These are phyloP conservation scores for Coniochaeta ligniaria DNA, from an alignment of 2,329 filamentous ascomycete genomes.

Conservation along the genomic window DNA sequence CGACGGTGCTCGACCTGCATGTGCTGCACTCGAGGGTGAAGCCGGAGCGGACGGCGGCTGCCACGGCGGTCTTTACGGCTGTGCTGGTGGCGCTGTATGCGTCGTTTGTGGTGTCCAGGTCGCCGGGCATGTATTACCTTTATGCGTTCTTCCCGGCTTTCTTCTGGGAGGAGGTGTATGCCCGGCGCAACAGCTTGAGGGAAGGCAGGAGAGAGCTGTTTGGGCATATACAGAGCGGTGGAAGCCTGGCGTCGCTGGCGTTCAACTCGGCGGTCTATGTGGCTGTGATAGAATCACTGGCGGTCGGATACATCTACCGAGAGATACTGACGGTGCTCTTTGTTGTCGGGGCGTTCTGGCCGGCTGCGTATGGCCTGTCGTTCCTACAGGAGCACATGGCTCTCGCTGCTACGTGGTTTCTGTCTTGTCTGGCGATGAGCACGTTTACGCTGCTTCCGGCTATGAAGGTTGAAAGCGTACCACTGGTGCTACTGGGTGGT, in stretches of 20 bases:
- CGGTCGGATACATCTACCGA: constrained; percentile 85
- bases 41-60: constrained; percentile 53
- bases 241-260: constrained; percentile 49
- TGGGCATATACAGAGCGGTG: constrained; percentile 55
- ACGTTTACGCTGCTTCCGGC: constrained; percentile 83
- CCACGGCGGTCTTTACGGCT: constrained; percentile 64
- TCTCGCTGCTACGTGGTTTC: constrained; percentile 63
- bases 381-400: constrained; percentile 63
- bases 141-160: constrained; percentile 89
- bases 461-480: constrained; percentile 72
- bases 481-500: constrained; percentile 71
- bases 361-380: constrained; percentile 60
- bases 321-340: constrained; percentile 82
- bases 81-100: constrained; percentile 69
- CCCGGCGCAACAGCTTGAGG: constrained; percentile 61
- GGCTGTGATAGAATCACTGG: constrained; percentile 71
- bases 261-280: constrained; percentile 63
- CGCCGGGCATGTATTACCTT: constrained; percentile 77
- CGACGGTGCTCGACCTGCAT: constrained; percentile 81
- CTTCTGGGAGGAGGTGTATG: constrained; percentile 96
- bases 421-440: constrained; percentile 78
- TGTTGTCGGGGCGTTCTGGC: constrained; percentile 71
- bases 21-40: constrained; percentile 67
- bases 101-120: constrained; percentile 71
- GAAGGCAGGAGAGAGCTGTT: constrained; percentile 64